Conservation (phyloP, 106 monocot genomes). For the Alisma plantagoaquatica region DNA sequence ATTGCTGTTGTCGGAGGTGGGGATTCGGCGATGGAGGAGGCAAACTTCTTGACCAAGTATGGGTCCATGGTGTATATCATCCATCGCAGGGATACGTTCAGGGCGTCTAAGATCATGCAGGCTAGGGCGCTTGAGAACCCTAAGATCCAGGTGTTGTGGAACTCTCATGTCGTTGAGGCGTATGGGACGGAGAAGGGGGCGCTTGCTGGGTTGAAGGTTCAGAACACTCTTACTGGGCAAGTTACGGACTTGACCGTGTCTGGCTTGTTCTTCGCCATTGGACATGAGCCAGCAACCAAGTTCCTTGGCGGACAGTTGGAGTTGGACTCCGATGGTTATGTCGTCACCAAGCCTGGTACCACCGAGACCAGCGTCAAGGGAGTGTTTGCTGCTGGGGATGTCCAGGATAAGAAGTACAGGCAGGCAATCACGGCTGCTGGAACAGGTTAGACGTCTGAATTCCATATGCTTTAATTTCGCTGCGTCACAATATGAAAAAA, state of each 20-base stretch:
- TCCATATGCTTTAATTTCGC: too few relatives aligned
- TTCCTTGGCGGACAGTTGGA: constrained; percentile 78
- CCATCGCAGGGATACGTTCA: constrained; percentile 70
- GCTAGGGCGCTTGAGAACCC: constrained; percentile 69
- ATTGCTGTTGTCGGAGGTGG: constrained; percentile 80
- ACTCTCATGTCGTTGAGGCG: constrained; percentile 73
- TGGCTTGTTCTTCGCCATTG: constrained; percentile 92
- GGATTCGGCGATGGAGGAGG: constrained; percentile 94
- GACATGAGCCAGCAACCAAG: constrained; percentile 90
- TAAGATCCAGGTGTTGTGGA: constrained; percentile 81
- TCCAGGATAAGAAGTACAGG: constrained; percentile 96
- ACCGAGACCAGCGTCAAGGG: constrained; percentile 86
- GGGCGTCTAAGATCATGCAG: constrained; percentile 95
- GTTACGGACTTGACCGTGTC: constrained; percentile 48
- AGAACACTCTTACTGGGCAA: constrained; percentile 50
- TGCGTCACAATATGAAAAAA: too few relatives aligned
- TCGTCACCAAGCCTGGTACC: constrained; percentile 76
- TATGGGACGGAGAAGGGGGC: constrained; percentile 44
- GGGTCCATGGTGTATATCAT: constrained; percentile 78
- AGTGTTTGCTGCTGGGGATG: constrained; percentile 94
- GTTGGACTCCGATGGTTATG: constrained; percentile 81
- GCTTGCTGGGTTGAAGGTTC: constrained; percentile 66
- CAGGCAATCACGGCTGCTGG: constrained; percentile 96
- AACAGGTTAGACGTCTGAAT: constrained; percentile 79
- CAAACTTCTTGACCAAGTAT: constrained; percentile 92